Evolutionary conservation across 2,329 filamentous ascomycete species (phyloP).

Genomic region (Tolypocladium guangdongense): DNA sequence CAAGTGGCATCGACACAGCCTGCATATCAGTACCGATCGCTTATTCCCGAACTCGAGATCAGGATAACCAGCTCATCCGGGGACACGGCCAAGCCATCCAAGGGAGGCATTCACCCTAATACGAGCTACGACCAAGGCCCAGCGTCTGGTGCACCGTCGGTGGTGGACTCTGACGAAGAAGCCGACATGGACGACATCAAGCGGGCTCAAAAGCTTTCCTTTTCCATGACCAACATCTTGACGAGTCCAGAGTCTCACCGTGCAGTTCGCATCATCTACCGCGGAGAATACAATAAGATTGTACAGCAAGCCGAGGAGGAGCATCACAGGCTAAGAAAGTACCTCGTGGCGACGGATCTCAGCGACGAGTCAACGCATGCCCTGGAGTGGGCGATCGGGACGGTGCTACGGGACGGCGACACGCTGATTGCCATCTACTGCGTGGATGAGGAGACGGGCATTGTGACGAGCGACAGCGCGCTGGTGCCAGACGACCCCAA

Average conservation of each 20-base stretch:
- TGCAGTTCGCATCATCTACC: conserved; percentile 79
- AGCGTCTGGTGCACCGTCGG: conserved; percentile 42
- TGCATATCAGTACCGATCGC: conserved; percentile 47
- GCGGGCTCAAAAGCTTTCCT: conserved; percentile 71
- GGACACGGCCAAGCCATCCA: conserved; percentile 44
- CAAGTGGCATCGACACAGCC: conserved; percentile 39
- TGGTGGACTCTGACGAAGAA: conserved; percentile 75
- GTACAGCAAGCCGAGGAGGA: conserved; percentile 70
- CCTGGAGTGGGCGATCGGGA: conserved; percentile 94
- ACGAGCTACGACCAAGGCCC: conserved; percentile 71
- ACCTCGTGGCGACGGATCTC: conserved; percentile 89
- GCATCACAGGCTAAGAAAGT: conserved; percentile 70
- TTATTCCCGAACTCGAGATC: conserved; percentile 56
- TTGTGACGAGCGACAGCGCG: conserved; percentile 35
- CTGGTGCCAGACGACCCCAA: conserved; percentile 62
- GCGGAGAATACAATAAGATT: conserved; percentile 72
- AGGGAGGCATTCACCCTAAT: conserved; percentile 60
- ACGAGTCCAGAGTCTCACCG: conserved; percentile 67
- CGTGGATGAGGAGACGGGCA: conserved; percentile 72
- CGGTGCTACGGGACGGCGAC: conserved; percentile 85
- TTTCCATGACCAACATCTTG: conserved; percentile 71
- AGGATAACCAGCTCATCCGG: conserved; percentile 53
- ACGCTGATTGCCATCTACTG: conserved; percentile 90
- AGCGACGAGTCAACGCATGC: conserved; percentile 93
- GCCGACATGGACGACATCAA: conserved; percentile 76